Base-by-base conservation (phyloP, 441 rosid species). In the Pelargonium citronellum region DNA sequence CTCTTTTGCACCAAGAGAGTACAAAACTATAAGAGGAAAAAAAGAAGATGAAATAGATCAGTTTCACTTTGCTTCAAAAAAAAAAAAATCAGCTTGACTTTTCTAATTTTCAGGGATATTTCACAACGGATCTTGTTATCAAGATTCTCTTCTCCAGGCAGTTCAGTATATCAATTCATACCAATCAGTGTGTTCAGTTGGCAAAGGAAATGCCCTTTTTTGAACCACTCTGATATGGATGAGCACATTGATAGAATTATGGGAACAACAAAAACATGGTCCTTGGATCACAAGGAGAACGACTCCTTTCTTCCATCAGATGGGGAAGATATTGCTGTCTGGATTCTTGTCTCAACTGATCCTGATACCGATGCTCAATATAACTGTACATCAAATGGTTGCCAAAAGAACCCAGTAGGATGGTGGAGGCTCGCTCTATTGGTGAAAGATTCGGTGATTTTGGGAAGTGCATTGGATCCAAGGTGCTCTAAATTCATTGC, bases 351-450 rank as follows among this genome's bases (percentile, higher is more conserved):
- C 73, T 83, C 82, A 15, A 82, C 90, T 19, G 78, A 55, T 12
- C 63, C 79, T 34, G 82, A 83, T 68, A 64, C 76, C 72, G 87
- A 77, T 47, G 67, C 67, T 73, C 80, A 68, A 61, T 70, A 76
- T 57, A 74, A 80, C 53, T 47, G 34, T 73, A 73, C 24, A 66
- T 74, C 83, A 58, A 77, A 78, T 70, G 74, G 75, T 57, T 9
- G 12, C 78, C 83, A 37, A 71, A 76, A 61, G 68, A 83, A 68
- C 72, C 76, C 83, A 17, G 75, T 55, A 68, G 81, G 78, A 72
- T 49, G 49, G 37, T 95, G 98, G 98, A 87, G 91, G 83, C 82
- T 92, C 43, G 96, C 96, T 67, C 73, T 95, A 17, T 77, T 90
- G 77, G 85, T 85, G 74, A 85, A 82, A 71, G 77, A 85, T 74